Conservation (phyloP, 202 grass and related monocot genomes). For the Setaria italica region DNA sequence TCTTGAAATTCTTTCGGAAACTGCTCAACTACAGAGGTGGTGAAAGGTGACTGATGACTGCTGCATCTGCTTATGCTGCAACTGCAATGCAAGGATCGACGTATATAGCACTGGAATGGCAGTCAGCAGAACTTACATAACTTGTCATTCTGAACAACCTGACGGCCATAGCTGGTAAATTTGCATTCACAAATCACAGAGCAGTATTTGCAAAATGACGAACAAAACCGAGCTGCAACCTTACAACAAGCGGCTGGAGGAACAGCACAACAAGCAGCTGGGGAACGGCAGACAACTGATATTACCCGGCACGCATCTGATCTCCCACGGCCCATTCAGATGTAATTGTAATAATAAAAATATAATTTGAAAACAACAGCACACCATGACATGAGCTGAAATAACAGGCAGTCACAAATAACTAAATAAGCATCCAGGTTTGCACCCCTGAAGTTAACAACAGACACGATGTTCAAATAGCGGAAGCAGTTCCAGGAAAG, state of each 20-base stretch:
- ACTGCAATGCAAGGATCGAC: neutral
- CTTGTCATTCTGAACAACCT: too few species aligned
- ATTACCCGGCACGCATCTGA: too few species aligned
- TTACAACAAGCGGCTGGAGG: neutral
- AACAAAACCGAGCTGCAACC: neutral
- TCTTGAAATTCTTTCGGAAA: neutral
- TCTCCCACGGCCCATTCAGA: neutral
- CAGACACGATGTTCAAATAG: conserved; percentile 38
- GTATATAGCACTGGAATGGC: too few species aligned
- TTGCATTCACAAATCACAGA: neutral
- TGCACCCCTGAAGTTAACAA: conserved; percentile 39
- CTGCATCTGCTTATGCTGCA: neutral
- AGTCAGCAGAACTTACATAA: neutral
- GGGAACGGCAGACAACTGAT: neutral
- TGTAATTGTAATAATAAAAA: neutral
- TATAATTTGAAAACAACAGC: neutral
- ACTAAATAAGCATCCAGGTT: conserved; percentile 39
- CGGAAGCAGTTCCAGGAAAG: conserved; percentile 41
- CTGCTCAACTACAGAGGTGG: neutral
- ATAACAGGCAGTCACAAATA: conserved; percentile 1
- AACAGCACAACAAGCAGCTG: neutral
- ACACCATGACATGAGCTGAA: neutral
- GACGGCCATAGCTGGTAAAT: neutral
- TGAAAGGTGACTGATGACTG: neutral
- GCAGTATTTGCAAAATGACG: neutral